These are phyloP conservation scores for Vaucheria bursata DNA, from an alignment of 352 stramenopile species.

Conservation along the genomic window DNA sequence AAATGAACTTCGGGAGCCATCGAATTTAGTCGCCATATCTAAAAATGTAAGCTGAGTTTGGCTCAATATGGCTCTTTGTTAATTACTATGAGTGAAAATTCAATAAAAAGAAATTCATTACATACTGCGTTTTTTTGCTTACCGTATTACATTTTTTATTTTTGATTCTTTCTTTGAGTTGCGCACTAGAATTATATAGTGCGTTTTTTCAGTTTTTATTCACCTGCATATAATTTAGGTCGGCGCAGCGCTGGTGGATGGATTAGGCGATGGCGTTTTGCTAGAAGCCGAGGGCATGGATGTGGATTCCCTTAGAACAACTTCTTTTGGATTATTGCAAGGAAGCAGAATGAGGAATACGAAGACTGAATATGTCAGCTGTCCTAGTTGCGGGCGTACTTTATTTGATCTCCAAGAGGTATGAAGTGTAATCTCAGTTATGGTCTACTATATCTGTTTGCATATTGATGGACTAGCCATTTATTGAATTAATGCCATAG, in stretches of 20 bases:
- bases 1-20: no score
- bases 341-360: slow-evolving; percentile 68
- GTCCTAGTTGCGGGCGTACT: slow-evolving; percentile 68
- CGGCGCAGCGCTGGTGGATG: slow-evolving; percentile 63
- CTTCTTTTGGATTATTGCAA: slow-evolving; percentile 61
- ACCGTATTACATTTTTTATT: no score
- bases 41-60: no score
- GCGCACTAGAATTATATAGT: no score
- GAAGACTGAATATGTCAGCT: slow-evolving; percentile 76
- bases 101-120: no score
- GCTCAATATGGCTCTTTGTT: no score
- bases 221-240: slow-evolving; percentile 24
- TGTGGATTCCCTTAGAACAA: slow-evolving; percentile 59
- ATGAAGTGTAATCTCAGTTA: slow-evolving; percentile 4
- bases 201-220: no score
- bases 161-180: no score
- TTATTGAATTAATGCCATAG: no score
- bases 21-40: no score
- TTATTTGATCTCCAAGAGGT: slow-evolving; percentile 73
- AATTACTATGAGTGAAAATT: no score
- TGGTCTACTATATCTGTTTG: not conserved
- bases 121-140: no score
- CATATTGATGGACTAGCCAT: not conserved
- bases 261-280: slow-evolving; percentile 66
- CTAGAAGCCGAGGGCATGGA: slow-evolving; percentile 61